Base-by-base conservation (phyloP, 441 rosid species). In the Capsella rubella region DNA sequence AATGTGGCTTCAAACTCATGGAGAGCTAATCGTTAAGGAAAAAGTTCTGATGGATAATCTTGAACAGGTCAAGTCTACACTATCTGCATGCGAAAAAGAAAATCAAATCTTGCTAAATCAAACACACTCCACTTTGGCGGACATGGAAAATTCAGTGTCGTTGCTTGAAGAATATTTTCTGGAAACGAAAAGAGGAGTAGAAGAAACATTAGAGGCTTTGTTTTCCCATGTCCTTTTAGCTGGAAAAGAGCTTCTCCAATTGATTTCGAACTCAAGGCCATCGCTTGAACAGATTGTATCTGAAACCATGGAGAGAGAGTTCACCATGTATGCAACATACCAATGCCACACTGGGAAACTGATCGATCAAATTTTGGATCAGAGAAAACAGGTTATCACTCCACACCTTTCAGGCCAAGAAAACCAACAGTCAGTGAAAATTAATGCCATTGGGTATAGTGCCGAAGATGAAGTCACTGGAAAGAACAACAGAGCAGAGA, bases 111-210 rank as follows among this genome's bases (percentile, higher is more conserved):
- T 88, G 59, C 75, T 72, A 72, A 88, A 84, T 69, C 87, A 84
- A 76, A 49, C 83, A 16, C 69, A 54, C 62, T 74, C 61, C 46
- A 72, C 71, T 82, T 69, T 85, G 68, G 64, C 34, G 67, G 97
- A 87, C 83, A 73, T 84, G 51, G 70, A 60, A 45, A 82, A 78
- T 42, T 88, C 85, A 58, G 56, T 90, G 45, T 83, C 97, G 82
- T 78, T 67, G 40, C 86, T 95, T 69, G 91, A 90, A 82, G 84
- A 52, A 62, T 81, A 71, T 69, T 82, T 88, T 79, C 82, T 55
- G 76, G 88, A 90, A 82, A 82, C 82, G 73, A 92, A 85, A 81
- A 85, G 75, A 73, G 87, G 84, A 75, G 79, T 85, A 52, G 93
- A 86, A 80, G 85, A 86, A 57, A 80, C 72, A 72, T 75, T 85